Evolutionary conservation across 1,284 basidiomycete species (phyloP).

Genomic region (Malassezia sympodialis): DNA sequence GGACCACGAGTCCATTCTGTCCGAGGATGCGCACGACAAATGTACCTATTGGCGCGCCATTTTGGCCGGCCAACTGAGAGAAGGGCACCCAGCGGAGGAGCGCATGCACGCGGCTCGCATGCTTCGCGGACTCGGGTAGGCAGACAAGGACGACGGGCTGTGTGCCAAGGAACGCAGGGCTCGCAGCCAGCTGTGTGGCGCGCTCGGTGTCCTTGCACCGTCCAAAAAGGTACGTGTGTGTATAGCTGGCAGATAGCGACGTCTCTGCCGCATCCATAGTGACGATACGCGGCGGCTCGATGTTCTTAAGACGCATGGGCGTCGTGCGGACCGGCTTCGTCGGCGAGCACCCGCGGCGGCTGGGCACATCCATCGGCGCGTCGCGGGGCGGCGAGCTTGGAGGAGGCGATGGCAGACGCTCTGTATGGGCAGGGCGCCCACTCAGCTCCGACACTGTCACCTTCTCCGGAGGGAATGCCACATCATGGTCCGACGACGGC

Average conservation of each 20-base stretch:
- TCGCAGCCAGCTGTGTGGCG: background rate
- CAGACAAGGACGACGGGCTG: conserved; percentile 26
- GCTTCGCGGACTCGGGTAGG: conserved; percentile 33
- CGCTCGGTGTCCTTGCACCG: conserved; percentile 3
- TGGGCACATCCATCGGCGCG: background rate
- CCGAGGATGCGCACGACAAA: conserved; percentile 41
- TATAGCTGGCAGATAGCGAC: conserved; percentile 1
- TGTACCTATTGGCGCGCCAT: conserved; percentile 20
- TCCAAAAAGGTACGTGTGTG: conserved; percentile 11
- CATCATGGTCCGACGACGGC: conserved; percentile 17
- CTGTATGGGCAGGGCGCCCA: background rate
- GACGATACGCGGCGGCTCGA: background rate
- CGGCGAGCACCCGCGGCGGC: background rate
- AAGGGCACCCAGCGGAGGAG: conserved; percentile 46
- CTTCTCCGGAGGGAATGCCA: background rate
- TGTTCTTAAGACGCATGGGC: too few species aligned
- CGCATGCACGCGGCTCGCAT: conserved; percentile 41
- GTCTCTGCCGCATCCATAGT: background rate
- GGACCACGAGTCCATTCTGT: conserved; percentile 43
- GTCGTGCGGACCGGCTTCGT: background rate
- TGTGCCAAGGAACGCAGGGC: conserved; percentile 19
- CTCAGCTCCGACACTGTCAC: background rate
- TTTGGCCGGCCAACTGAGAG: background rate
- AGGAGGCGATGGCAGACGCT: background rate
- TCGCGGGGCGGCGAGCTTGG: background rate